Conservation (phyloP, 768 basidiomycete genomes). For the Termitomyces sp. region DNA sequence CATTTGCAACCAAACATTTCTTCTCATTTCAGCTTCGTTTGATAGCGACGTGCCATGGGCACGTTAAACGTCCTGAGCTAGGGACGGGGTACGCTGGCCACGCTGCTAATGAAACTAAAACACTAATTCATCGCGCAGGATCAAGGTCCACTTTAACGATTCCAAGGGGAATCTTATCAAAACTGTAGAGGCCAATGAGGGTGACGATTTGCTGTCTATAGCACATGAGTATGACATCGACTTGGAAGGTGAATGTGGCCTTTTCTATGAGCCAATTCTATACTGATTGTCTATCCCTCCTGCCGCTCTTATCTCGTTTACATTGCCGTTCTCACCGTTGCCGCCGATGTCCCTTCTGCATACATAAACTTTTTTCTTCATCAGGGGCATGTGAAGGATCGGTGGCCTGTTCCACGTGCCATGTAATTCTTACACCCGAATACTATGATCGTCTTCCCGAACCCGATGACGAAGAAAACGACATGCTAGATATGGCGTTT, state of each 20-base stretch:
- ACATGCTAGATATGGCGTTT: slow-evolving; percentile 98
- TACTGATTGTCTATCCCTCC: neutral
- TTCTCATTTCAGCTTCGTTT: neutral
- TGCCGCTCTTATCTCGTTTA: neutral
- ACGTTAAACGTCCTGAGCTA: slow-evolving; percentile 54
- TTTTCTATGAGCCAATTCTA: neutral
- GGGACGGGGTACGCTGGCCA: slow-evolving; percentile 58
- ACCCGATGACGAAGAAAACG: slow-evolving; percentile 97
- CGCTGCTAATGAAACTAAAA: neutral
- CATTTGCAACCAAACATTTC: neutral
- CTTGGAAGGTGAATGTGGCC: slow-evolving; percentile 70
- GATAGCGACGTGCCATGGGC: slow-evolving; percentile 39
- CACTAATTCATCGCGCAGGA: slow-evolving; percentile 39
- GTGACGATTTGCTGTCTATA: slow-evolving; percentile 86
- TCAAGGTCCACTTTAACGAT: slow-evolving; percentile 90
- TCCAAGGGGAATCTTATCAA: slow-evolving; percentile 79
- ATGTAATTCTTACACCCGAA: slow-evolving; percentile 80
- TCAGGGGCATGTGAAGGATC: slow-evolving; percentile 96
- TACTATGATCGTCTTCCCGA: slow-evolving; percentile 86
- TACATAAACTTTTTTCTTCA: neutral
- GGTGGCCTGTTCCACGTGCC: slow-evolving; percentile 96
- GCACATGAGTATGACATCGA: slow-evolving; percentile 97
- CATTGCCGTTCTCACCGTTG: neutral
- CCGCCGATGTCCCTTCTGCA: neutral
- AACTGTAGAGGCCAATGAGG: slow-evolving; percentile 90